Percentiles rank a stretch among this genome's conserved stretches.
Conservation (phyloP, 306 rosid species). For the Crataegus laevigata region DNA sequence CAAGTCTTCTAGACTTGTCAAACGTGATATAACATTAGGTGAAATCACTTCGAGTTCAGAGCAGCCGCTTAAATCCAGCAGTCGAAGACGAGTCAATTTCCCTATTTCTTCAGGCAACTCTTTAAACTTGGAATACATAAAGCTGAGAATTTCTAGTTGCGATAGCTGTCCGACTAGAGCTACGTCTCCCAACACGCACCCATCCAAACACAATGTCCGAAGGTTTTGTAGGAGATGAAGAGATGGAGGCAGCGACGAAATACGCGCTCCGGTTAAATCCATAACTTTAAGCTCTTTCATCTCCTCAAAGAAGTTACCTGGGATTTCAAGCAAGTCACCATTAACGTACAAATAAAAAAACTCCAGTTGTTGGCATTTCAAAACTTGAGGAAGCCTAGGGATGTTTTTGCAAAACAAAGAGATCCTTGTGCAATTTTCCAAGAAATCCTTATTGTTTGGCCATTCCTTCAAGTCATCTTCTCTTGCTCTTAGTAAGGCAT, state of each 20-base stretch:
- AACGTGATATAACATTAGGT: conserved; percentile 11
- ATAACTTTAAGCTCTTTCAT: conserved; percentile 11
- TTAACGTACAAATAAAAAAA: rapidly evolving
- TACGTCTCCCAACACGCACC: conserved; percentile 11
- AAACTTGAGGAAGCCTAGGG: too few species aligned
- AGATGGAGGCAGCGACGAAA: conserved; percentile 4
- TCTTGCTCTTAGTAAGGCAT: neutral
- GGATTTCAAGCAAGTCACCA: neutral
- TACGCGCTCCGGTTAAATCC: neutral
- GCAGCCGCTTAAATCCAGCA: conserved; percentile 33
- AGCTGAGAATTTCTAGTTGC: conserved; percentile 31
- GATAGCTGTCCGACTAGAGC: conserved; percentile 24
- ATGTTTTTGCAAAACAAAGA: too few species aligned
- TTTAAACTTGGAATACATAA: conserved; percentile 18
- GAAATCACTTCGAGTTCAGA: conserved; percentile 25
- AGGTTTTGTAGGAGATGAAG: neutral
- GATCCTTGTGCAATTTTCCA: too few species aligned
- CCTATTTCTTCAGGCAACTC: conserved; percentile 17
- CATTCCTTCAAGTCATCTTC: neutral
- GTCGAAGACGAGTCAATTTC: conserved; percentile 18
- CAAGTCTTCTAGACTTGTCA: conserved; percentile 32
- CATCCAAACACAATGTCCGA: conserved; percentile 28
- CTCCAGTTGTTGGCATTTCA: neutral
- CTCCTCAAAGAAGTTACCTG: neutral
- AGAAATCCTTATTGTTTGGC: neutral